Conservation (phyloP, 192 early-diverging fungal genomes). For the Coemansia erecta region DNA sequence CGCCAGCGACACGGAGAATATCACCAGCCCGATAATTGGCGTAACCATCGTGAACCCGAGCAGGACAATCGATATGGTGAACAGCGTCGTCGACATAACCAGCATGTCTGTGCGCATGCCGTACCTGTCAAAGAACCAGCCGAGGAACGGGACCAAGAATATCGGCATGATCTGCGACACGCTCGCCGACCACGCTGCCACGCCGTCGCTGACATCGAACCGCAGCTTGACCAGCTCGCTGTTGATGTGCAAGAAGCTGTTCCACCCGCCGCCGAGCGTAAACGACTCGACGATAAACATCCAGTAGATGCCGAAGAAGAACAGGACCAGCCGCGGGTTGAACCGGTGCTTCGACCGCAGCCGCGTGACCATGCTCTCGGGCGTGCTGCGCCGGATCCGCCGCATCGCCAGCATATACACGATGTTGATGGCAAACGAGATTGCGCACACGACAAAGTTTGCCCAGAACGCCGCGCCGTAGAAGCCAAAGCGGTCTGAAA, state of each 20-base stretch:
- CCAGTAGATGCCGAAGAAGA: slow-evolving; percentile 64
- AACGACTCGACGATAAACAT: slow-evolving; percentile 59
- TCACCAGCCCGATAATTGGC: slow-evolving; percentile 56
- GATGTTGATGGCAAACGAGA: slow-evolving; percentile 70
- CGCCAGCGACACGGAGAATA: slow-evolving; percentile 59
- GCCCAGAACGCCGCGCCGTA: slow-evolving; percentile 57
- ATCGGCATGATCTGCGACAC: slow-evolving; percentile 68
- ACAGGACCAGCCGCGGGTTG: slow-evolving; percentile 54
- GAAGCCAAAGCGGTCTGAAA: slow-evolving; percentile 48
- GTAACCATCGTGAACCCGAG: slow-evolving; percentile 59
- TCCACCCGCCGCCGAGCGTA: slow-evolving; percentile 62
- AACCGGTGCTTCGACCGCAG: slow-evolving; percentile 59
- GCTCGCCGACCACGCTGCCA: slow-evolving; percentile 66
- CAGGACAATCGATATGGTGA: slow-evolving; percentile 43
- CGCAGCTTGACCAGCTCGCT: slow-evolving; percentile 74
- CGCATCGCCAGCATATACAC: slow-evolving; percentile 61
- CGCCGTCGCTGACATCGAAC: slow-evolving; percentile 58
- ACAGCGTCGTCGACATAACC: slow-evolving; percentile 28
- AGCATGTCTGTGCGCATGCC: slow-evolving; percentile 60
- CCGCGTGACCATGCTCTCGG: slow-evolving; percentile 16
- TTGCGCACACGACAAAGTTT: slow-evolving; percentile 60
- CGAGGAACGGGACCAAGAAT: slow-evolving; percentile 68
- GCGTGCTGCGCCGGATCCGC: slow-evolving; percentile 28
- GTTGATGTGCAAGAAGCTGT: slow-evolving; percentile 65
- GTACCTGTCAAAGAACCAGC: slow-evolving; percentile 64